phyloP scores from a whole-genome alignment of 306 rosid genomes.

The Cyamopsis tetragonoloba region DNA sequence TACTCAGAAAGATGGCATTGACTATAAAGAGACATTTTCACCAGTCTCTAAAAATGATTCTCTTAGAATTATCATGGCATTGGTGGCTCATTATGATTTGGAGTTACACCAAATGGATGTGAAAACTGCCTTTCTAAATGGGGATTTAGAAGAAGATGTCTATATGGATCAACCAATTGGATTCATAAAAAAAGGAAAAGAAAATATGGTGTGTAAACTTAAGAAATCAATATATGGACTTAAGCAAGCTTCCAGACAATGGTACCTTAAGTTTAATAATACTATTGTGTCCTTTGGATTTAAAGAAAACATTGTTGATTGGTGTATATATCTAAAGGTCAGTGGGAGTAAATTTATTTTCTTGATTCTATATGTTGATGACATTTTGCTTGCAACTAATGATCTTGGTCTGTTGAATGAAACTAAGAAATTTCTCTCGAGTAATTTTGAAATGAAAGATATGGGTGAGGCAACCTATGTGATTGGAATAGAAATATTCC shows the following conservation, averaged over 20 bases:
- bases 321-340: background rate
- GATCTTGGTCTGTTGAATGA: background rate
- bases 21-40: background rate
- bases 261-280: background rate
- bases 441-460: background rate
- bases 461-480: background rate
- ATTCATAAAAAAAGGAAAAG: background rate
- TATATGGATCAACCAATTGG: background rate
- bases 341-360: background rate
- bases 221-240: background rate
- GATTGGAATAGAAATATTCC: background rate
- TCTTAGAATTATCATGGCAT: background rate
- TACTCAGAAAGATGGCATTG: background rate
- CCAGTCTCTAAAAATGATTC: background rate
- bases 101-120: background rate
- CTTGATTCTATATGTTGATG: background rate
- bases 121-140: too few species aligned
- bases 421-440: background rate
- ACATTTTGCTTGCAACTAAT: background rate
- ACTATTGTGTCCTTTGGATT: background rate
- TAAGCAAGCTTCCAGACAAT: background rate
- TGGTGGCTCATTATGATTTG: background rate
- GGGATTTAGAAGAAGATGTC: background rate
- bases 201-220: background rate
- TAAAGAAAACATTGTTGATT: background rate